A percentile compares a stretch with the other conserved stretches of the same genome.
Evolutionary conservation across 441 rosid species (phyloP).

Genomic region (Corymbia citriodora): DNA sequence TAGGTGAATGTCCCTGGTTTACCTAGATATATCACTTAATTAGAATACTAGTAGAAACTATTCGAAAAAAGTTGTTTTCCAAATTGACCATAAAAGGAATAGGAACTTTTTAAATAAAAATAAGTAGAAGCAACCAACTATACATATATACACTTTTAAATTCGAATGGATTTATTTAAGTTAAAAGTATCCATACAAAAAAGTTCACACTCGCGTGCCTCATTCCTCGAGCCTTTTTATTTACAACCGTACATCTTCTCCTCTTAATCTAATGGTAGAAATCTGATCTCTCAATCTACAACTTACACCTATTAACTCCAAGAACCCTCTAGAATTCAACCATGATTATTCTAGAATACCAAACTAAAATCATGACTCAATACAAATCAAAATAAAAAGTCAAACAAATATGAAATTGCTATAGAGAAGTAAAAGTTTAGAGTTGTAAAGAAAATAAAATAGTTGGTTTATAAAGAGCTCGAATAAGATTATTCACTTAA

Average conservation of each 20-base stretch:
- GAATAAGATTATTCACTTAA: background rate
- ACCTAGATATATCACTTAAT: background rate
- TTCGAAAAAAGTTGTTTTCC: too few relatives aligned
- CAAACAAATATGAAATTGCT: background rate
- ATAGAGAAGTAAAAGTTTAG: background rate
- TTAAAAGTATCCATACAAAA: background rate
- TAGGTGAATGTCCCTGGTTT: background rate
- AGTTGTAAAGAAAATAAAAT: background rate
- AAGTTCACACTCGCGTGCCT: background rate
- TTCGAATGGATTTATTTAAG: background rate
- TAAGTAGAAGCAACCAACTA: background rate
- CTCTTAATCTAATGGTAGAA: too few relatives aligned
- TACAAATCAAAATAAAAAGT: too few relatives aligned
- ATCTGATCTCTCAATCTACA: background rate
- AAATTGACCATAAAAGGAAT: background rate
- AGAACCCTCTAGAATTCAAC: background rate
- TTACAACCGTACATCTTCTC: background rate
- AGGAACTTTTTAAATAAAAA: background rate
- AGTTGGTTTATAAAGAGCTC: background rate
- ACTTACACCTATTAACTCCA: too few relatives aligned
- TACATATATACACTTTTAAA: background rate
- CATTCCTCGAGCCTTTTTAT: background rate
- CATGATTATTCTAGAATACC: background rate
- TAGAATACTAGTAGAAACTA: background rate
- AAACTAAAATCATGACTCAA: background rate